Base-by-base conservation (phyloP, 2,329 filamentous ascomycete species). In the Calonectria hongkongensis region DNA sequence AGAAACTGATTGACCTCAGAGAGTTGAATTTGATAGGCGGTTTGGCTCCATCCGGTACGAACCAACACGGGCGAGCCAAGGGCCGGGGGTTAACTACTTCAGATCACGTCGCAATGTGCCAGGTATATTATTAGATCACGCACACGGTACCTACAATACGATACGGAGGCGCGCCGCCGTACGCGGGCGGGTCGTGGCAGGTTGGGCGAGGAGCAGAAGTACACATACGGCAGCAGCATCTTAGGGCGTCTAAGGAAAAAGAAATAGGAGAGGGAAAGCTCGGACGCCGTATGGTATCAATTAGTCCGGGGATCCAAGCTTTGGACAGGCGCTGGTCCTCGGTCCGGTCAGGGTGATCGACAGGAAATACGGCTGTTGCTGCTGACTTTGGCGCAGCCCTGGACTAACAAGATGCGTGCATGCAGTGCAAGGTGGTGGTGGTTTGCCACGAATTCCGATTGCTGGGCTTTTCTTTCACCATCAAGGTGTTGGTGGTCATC, bases 21-120 rank as follows among this genome's bases (percentile, higher is more conserved):
- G 33, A 41, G 33, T 33, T 28, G 21, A 39, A 39, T 39, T 25
- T 60, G 36, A 60, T 60, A 41, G 54, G 54, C 65, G 21, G 33
- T 39, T 39, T 43, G 63, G 50, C 48, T 60, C 70, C 65, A 50
- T 68, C 58, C 30, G 41, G 70, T 72, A 68, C 70, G 70, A 65
- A 45, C 41, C 28, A 41, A 60, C 58, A 72, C 70, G 65, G 58
- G 58, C 50, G 27, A 28, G 54, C 30, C 27, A 36, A 18, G 41
- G 18, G 54, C 69, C 64, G 62, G 69, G 64, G 62, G 68, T 71
- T 67, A 36, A 36, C 33, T 36, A 54, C 60, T 68, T 21, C 30
- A 51, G 64, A 60, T 48, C 51, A 47, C 54, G 45, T 56, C 60
- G 64, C 48, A 51, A 39, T 70, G 62, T 62, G 68, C 50, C 62